Percentiles rank a stretch among this genome's conserved stretches.
Evolutionary conservation across 768 basidiomycete species (phyloP).

Genomic region (Termitomyces eurrhizus): DNA sequence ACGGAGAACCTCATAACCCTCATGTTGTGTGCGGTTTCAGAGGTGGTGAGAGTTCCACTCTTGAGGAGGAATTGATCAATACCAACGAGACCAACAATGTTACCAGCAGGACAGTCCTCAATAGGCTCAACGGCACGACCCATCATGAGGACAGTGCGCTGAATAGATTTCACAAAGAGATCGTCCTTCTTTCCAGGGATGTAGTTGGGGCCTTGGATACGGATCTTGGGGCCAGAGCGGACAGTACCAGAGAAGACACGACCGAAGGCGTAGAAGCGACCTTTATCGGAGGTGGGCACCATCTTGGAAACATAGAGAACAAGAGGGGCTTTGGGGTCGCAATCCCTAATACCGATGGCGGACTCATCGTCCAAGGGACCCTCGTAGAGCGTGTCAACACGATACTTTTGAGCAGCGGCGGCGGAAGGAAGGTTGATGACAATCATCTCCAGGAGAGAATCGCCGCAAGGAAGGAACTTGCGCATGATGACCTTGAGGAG

Average conservation of each 20-base stretch:
- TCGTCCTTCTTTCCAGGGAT: constrained; percentile 98
- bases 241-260: constrained; percentile 99
- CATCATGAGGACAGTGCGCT: constrained; percentile 99
- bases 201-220: constrained; percentile 99
- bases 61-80: constrained; percentile 99
- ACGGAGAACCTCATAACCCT: constrained; percentile 99
- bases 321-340: constrained; percentile 92
- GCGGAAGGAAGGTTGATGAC: constrained; percentile 99
- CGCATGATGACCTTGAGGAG: constrained; percentile 98
- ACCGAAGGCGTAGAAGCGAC: constrained; percentile 99
- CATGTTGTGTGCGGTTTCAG: constrained; percentile 99
- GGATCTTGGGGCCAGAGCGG: constrained; percentile 93
- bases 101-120: constrained; percentile 97
- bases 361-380: constrained; percentile 99
- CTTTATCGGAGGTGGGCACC: constrained; percentile 99
- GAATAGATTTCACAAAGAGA: constrained; percentile 94
- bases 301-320: constrained; percentile 99
- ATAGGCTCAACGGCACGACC: constrained; percentile 96
- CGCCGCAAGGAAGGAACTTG: constrained; percentile 98
- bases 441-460: constrained; percentile 98
- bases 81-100: constrained; percentile 98
- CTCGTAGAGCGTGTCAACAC: constrained; percentile 98
- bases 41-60: constrained; percentile 94
- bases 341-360: constrained; percentile 96
- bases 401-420: constrained; percentile 92